A percentile compares a stretch with the other conserved stretches of the same genome.
Evolutionary conservation across 495 filamentous ascomycete genomes (phyloP).

Genomic region (Trichoderma orchidacearum): DNA sequence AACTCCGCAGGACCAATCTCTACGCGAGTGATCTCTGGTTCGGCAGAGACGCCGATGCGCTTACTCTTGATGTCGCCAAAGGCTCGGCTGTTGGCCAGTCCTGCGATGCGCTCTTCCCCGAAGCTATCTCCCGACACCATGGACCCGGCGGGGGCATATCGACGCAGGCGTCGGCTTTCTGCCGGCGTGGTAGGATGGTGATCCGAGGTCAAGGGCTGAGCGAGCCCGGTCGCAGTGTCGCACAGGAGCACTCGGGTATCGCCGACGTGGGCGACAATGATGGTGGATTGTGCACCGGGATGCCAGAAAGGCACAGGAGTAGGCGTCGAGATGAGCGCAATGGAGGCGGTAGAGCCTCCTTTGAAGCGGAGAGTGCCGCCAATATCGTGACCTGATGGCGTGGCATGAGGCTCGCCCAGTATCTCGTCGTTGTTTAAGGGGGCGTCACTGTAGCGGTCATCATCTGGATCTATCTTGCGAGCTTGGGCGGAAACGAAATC

Average conservation of each 20-base stretch:
- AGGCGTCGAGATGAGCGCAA: slow-evolving; percentile 83
- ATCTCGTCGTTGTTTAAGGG: slow-evolving; percentile 73
- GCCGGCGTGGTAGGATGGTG: slow-evolving; percentile 81
- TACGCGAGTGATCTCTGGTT: slow-evolving; percentile 67
- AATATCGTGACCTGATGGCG: slow-evolving; percentile 40
- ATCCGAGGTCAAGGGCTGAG: slow-evolving; percentile 68
- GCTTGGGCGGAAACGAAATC: slow-evolving; percentile 85
- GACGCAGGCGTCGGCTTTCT: slow-evolving; percentile 70
- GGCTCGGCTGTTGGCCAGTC: slow-evolving; percentile 83
- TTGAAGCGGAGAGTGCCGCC: slow-evolving; percentile 66
- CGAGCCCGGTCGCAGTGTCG: slow-evolving; percentile 60
- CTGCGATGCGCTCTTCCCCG: slow-evolving; percentile 89
- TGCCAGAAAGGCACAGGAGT: slow-evolving; percentile 92
- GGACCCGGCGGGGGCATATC: slow-evolving; percentile 55
- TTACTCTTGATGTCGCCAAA: slow-evolving; percentile 90
- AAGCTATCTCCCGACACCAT: slow-evolving; percentile 85
- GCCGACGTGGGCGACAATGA: slow-evolving; percentile 83
- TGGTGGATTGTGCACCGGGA: slow-evolving; percentile 64
- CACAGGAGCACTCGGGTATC: slow-evolving; percentile 86
- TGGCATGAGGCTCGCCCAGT: slow-evolving; percentile 48
- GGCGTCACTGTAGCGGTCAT: slow-evolving; percentile 50
- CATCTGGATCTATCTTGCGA: slow-evolving; percentile 52
- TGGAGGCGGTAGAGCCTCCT: slow-evolving; percentile 80
- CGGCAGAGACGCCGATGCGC: slow-evolving; percentile 82
- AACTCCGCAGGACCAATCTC: slow-evolving; percentile 72